Base-by-base conservation (phyloP, 1,139 yeast species). In the Blastobotrys malaysiensis region DNA sequence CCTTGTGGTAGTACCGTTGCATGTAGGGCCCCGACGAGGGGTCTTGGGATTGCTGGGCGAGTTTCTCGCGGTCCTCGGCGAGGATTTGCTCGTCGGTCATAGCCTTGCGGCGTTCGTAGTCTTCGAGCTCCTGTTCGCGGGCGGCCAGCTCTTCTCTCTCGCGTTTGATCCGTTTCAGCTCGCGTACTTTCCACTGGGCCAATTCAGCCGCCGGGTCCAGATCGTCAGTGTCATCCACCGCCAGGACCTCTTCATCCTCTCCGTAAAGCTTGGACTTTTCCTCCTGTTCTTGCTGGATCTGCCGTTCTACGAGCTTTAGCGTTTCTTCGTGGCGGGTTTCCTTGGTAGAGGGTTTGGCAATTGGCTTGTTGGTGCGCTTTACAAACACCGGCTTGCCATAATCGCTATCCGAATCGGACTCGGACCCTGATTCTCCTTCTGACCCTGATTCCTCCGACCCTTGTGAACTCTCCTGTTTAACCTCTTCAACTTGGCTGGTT, bases 141-240 rank as follows among this genome's bases (percentile, higher is more conserved):
- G 63, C 69, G 43, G 66, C 74, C 19, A 77, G 53, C 39, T 56
- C 60, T 14, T 66, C 70, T 22, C 76, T 65, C 51, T 79, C 83
- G n/a, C 84, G 72, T 51, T 68, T 62, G 51, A 73, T 63, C 44
- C 86, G 67, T 14, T 61, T 60, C 45, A 64, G 61, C 56, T 79
- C 80, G 6, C 85, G 72, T 24, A 61, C 53, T 53, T 72, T 71
- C 85, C 85, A 81, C 6, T 70, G 76, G 4, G 65, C 68, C 44
- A 64, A 65, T 62, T 81, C 86, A 1, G 61, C 65, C 46, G 70
- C 78, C 0, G 83, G 81, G 57, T 80, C 81, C 13, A 78, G 45
- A 43, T 77, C 82, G 61, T 81, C 86, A 0, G 83, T 78, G 59
- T 81, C 86, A 59, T 80, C 83, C 1, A 80, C 68, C 0, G 71